Evolutionary conservation across 345 rosid genomes (phyloP).

Genomic region (Populus euphratica): DNA sequence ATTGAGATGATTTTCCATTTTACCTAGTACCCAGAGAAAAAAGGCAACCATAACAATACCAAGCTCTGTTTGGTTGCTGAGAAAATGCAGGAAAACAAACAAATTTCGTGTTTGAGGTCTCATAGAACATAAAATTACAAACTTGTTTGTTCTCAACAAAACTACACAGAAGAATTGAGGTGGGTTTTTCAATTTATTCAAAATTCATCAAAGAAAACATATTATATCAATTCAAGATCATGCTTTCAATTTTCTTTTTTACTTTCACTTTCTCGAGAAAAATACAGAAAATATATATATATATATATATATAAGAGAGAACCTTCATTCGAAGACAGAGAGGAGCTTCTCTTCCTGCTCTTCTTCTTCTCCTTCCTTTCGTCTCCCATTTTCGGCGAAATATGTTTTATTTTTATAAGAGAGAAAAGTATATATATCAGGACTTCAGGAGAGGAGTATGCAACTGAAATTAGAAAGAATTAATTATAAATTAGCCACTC

Average conservation of each 20-base stretch:
- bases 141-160: neutral
- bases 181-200: neutral
- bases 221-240: neutral
- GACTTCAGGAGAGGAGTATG: no score
- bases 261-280: slow-evolving; percentile 11
- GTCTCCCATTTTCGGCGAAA: slow-evolving; percentile 46
- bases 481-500: no score
- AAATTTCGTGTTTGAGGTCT: neutral
- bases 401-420: neutral
- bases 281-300: neutral
- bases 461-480: no score
- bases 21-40: neutral
- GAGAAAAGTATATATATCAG: no score
- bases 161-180: neutral
- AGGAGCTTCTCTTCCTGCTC: slow-evolving; percentile 44
- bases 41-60: no score
- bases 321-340: slow-evolving; percentile 42
- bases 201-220: no score
- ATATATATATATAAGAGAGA: neutral
- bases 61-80: neutral
- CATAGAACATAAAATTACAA: neutral
- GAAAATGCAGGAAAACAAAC: neutral
- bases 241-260: neutral
- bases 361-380: slow-evolving; percentile 52
- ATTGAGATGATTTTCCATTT: neutral